Evolutionary conservation across 2,329 filamentous ascomycete genomes (phyloP).

Genomic region (Dryadomyces quercivorus): DNA sequence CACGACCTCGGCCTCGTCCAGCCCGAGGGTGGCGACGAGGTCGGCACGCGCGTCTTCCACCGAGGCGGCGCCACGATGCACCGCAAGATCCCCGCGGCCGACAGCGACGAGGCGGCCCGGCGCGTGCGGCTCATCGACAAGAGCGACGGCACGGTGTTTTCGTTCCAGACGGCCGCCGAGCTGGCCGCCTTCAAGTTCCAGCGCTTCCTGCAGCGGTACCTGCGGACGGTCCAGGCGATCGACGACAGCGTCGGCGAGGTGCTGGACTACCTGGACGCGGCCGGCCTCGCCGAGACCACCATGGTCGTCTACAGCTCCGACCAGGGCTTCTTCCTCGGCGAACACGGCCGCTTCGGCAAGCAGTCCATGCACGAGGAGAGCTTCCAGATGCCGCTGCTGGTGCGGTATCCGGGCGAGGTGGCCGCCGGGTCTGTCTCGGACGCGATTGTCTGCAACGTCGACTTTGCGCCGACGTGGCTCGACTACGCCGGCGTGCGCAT

Average conservation of each 20-base stretch:
- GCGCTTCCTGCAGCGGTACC: conserved; percentile 42
- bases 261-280: conserved; percentile 30
- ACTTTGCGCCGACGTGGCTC: conserved; percentile 38
- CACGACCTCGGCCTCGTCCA: conserved; percentile 37
- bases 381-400: conserved; percentile 43
- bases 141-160: conserved; percentile 32
- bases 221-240: conserved; percentile 37
- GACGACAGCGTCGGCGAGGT: conserved; percentile 39
- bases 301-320: conserved; percentile 42
- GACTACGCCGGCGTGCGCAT: conserved; percentile 27
- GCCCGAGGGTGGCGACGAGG: conserved; percentile 31
- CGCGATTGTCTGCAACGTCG: conserved; percentile 31
- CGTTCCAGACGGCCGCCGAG: conserved; percentile 26
- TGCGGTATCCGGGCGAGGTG: conserved; percentile 32
- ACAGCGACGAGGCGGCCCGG: conserved; percentile 17
- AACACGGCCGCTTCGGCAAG: conserved; percentile 47
- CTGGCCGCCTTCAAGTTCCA: conserved; percentile 43
- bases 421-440: conserved; percentile 24
- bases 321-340: conserved; percentile 43
- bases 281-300: conserved; percentile 23
- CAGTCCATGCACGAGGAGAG: conserved; percentile 45
- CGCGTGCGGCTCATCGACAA: conserved; percentile 27
- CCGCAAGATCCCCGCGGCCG: conserved; percentile 26
- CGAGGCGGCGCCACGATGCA: conserved; percentile 5
- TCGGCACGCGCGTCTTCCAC: conserved; percentile 20